Base-by-base conservation (phyloP, 257 asterid species). In the Anisodus acutangulus region DNA sequence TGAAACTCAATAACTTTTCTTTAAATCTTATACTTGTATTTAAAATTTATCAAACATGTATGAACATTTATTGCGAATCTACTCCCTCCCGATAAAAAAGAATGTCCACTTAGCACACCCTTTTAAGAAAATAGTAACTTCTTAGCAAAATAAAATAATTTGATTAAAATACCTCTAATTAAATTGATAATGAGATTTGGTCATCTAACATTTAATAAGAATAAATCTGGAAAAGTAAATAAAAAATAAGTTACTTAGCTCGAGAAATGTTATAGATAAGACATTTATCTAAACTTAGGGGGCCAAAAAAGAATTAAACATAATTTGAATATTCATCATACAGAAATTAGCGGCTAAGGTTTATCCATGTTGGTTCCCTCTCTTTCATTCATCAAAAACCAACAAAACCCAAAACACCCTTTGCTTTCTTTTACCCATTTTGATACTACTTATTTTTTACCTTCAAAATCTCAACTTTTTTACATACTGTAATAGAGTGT, bases 281-380 rank as follows among this genome's bases (percentile, higher is more conserved):
- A 6, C 81, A 51, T 13, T 13, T 51, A 51, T 76, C 26, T 26
- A 49, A 51, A 51, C 81, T 51, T 12, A 12, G 11, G 63, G 81
- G 63, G 2, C 2, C 3, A 13, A 76, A 51, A 26, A 3, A 26
- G 11, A 51, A 22, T 6, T 11, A 22, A 51, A 4, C 6, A 6
- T 22, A 76, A 51, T 17, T 51, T 76, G 19, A 26, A 76, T 76
- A 51, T 26, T 76, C 81, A 12, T 76, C 63, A 6, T 13, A 6
- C 16, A 76, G 31, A 31, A 2, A 51, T 13, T 51, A 76, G 63
- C 0, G 81, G 81, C 60, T 76, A 51, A 51, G 63, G 39, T 71
- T 71, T 71, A 76, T 76, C 81, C 81, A 76, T 51, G 81, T 51
- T 26, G 15, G 49, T 70, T 70, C 55, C 55, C 22, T 70, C 16